Evolutionary conservation across 306 rosid genomes (phyloP), one percentile per base, ranked within the genome.

Genomic region (Mucuna pruriens): DNA sequence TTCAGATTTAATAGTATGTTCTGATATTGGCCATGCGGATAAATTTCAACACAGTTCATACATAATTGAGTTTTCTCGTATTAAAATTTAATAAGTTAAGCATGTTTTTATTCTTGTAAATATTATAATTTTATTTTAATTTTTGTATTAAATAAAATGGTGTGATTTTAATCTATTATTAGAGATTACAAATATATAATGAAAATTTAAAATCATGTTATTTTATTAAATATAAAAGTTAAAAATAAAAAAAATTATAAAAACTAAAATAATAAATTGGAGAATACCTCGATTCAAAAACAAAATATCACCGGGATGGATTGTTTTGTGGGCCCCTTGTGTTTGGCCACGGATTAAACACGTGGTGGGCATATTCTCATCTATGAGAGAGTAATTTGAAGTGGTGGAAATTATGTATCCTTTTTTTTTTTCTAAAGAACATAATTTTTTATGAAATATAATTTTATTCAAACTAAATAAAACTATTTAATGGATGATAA

Each of bases 291-390:
- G 8, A 9, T 11, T 10, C 7, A 25, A 4, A 7, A 25, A 58
- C 11, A 26, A 60, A 60, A 4, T 16, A 60, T 60, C 9, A 60
- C 9, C 6, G 44, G 70, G 64, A 34, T 23, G 34, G 64, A 57
- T 57, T 29, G 68, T 61, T 13, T 61, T 5, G 83, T 75, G 88
- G 90, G 88, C 23, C 62, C 85, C 66, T 11, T 33, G 46, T 70
- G 72, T n/a, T 54, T 74, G 74, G 82, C 63, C 38, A 80, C 71
- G 42, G 76, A 79, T 42, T 84, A 70, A 84, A 90, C 91, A 89
- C 82, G 74, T 72, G 89, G 86, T 82, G 82, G 75, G 90, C 76
- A 88, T 84, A 86, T 90, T 91, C 91, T 83, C 9, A 42, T 80
- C n/a, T 55, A n/a, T 51, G 7, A 1, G 58, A 31, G 6, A 55